A percentile compares a stretch with the other conserved stretches of the same genome.
Evolutionary conservation across 164 flowering plant genomes (phyloP).

Genomic region (Piper betle): DNA sequence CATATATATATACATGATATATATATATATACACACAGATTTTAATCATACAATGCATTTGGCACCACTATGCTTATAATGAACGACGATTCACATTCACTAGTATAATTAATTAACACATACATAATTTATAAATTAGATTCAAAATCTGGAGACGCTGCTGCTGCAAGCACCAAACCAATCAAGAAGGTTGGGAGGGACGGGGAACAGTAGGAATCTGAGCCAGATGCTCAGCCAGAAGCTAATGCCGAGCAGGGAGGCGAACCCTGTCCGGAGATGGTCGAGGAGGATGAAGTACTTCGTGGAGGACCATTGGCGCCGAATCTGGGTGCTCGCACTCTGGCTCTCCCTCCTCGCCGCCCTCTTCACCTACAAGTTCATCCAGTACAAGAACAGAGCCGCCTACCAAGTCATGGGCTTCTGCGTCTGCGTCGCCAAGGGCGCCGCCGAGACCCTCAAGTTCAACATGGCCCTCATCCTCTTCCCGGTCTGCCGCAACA

Average conservation of each 20-base stretch:
- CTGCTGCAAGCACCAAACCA: conserved; percentile 22
- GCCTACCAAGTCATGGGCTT: conserved; percentile 38
- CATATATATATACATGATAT: too few relatives aligned
- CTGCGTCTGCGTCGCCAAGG: conserved; percentile 51
- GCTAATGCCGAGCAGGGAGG: conserved; percentile 18
- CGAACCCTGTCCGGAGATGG: conserved; percentile 25
- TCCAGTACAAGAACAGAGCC: conserved; percentile 27
- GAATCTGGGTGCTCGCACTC: conserved; percentile 37
- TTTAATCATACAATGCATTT: too few relatives aligned
- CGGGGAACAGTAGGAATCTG: conserved; percentile 13
- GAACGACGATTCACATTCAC: too few relatives aligned
- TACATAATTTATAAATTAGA: neutral
- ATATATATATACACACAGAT: too few relatives aligned
- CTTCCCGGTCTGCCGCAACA: conserved; percentile 56
- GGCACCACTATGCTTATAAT: too few relatives aligned
- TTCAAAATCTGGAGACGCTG: conserved; percentile 20
- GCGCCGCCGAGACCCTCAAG: conserved; percentile 56
- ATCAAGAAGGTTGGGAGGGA: conserved; percentile 6
- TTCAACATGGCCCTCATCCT: conserved; percentile 60
- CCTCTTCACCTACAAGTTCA: conserved; percentile 36
- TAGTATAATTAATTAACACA: neutral
- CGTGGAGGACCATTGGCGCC: conserved; percentile 35
- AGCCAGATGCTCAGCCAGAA: conserved; percentile 29
- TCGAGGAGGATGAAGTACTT: conserved; percentile 27
- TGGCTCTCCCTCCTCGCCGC: conserved; percentile 29